phyloP scores from a whole-genome alignment of 1,284 basidiomycete genomes.

The Cryptococcus sp. region DNA sequence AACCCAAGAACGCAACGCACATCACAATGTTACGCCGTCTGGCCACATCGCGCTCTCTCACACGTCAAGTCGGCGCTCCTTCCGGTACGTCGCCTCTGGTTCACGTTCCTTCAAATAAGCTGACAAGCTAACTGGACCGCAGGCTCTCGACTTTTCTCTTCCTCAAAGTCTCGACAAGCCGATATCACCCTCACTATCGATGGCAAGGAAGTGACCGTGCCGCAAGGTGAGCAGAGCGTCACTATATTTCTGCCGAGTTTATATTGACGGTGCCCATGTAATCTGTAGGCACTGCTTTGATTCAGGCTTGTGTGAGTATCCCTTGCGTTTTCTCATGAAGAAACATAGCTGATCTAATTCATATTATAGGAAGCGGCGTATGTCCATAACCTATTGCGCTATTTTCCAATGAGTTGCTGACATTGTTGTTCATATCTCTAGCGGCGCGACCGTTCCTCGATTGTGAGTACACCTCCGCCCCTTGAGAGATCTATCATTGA shows the following conservation, averaged over 20 bases:
- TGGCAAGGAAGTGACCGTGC: constrained; percentile 90
- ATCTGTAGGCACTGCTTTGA: constrained; percentile 76
- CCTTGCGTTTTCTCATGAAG: neutral
- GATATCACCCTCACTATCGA: constrained; percentile 89
- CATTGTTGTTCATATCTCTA: neutral
- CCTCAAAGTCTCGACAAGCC: constrained; percentile 59
- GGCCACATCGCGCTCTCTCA: constrained; percentile 29
- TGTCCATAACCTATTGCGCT: constrained; percentile 7
- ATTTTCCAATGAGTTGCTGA: neutral
- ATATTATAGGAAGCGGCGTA: constrained; percentile 32
- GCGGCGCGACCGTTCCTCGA: constrained; percentile 39
- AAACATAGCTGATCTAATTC: neutral
- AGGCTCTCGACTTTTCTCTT: constrained; percentile 45
- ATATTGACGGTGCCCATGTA: constrained; percentile 2
- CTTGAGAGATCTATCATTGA: neutral
- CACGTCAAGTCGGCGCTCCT: constrained; percentile 24
- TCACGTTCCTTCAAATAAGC: neutral
- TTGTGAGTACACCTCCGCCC: constrained; percentile 31
- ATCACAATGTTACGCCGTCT: constrained; percentile 33
- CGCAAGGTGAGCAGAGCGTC: constrained; percentile 65
- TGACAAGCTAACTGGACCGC: constrained; percentile 1
- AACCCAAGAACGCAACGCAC: too few species aligned
- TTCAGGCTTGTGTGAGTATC: constrained; percentile 84
- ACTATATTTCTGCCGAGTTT: neutral
- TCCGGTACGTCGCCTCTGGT: constrained; percentile 15